Evolutionary conservation across 129 eudicot genomes (phyloP).

Genomic region (Deinandra increscens): DNA sequence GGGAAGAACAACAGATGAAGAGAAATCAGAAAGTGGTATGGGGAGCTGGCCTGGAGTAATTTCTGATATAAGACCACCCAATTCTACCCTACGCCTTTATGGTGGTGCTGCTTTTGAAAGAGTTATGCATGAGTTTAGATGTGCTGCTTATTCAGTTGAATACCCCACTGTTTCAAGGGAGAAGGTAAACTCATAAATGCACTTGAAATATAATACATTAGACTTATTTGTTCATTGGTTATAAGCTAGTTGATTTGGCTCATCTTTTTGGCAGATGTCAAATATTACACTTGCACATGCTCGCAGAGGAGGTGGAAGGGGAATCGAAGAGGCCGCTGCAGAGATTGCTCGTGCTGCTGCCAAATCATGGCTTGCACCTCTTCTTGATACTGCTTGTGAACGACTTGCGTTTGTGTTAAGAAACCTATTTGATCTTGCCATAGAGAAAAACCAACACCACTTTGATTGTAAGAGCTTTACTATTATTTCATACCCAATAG

Average conservation of each 20-base stretch:
- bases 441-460: constrained; percentile 60
- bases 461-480: constrained; percentile 50
- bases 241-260: constrained; percentile 1
- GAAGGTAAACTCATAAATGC: constrained; percentile 45
- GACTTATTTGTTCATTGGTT: neutral
- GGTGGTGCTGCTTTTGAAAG: constrained; percentile 99
- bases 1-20: constrained; percentile 94
- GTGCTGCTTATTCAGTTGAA: constrained; percentile 89
- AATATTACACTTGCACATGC: constrained; percentile 97
- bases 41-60: constrained; percentile 90
- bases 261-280: constrained; percentile 58
- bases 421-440: constrained; percentile 78
- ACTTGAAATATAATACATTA: neutral
- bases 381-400: constrained; percentile 95
- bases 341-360: constrained; percentile 99
- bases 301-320: constrained; percentile 85
- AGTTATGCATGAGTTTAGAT: constrained; percentile 91
- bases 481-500: neutral
- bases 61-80: constrained; percentile 70
- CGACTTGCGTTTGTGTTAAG: constrained; percentile 80
- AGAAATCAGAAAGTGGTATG: constrained; percentile 77
- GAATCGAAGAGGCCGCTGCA: constrained; percentile 84
- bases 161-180: constrained; percentile 94
- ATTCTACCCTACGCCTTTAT: constrained; percentile 83
- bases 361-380: constrained; percentile 88